Evolutionary conservation across 805 yeast species (phyloP), one percentile per base, ranked within the genome.

Genomic region (Monosporozyma solicola): DNA sequence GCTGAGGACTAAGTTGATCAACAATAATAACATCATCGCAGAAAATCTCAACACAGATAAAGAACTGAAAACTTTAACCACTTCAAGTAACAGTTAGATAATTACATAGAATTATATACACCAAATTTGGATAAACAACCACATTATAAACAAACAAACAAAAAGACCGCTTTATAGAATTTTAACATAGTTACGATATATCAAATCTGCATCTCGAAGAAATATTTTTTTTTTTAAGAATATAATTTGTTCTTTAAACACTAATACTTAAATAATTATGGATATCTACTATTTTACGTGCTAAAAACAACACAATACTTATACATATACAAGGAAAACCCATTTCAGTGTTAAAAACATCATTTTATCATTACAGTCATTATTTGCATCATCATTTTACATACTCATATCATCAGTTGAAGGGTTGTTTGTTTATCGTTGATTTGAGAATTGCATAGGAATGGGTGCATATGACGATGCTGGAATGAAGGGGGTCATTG

Each of bases 401-500:
- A 39, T 39, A 39, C 15, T 24, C 10, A 31, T 27, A 27, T 27
- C 7, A 27, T 7, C 29, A 27, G 5, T 27, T 27, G 5, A 27
- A 27, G 20, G 20, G 20, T 20, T 27, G 7, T 7, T 27, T 27
- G 29, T 8, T 24, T 24, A 22, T 13, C 24, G 46, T 13, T 47
- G 49, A 15, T 47, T 48, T 11, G 50, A 44, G 31, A 35, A 48
- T 24, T 33, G 50, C 33, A 48, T 22, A 11, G 43, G 31, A 5
- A 48, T 35, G 27, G 50, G 50, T 13, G 31, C 44, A 35, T 48
- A 48, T 20, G 50, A 3, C 5, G 50, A 48, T 13, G 37, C 27
- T 35, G 50, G 50, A 7, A 48, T 44, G n/a, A 48, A 48, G 9
- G 50, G 20, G 24, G 44, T 43, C 9, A 48, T 48, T 10, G 44